Evolutionary conservation across 1,284 basidiomycete genomes (phyloP).

Genomic region (Puccinia novopanici): DNA sequence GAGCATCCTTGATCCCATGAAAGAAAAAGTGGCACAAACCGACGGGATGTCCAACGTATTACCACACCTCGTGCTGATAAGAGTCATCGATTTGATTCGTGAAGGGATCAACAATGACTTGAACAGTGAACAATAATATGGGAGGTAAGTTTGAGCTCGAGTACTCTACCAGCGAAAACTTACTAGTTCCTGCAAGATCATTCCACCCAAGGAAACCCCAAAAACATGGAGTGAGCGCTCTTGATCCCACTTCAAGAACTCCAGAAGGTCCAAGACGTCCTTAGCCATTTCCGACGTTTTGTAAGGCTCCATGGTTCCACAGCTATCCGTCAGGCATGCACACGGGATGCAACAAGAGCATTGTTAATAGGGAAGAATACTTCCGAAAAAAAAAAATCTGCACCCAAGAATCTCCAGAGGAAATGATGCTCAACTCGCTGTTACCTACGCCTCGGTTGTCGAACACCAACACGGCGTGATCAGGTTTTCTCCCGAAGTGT

Average conservation of each 20-base stretch:
- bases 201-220: conserved; percentile 79
- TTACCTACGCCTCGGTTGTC: conserved; percentile 86
- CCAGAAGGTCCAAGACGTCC: conserved; percentile 70
- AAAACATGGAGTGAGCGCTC: conserved; percentile 70
- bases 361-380: neutral
- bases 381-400: neutral
- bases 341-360: too few relatives aligned
- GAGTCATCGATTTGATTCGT: conserved; percentile 30
- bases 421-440: conserved; percentile 46
- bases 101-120: conserved; percentile 26
- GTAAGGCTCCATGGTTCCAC: conserved; percentile 42
- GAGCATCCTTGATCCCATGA: too few relatives aligned
- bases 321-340: neutral
- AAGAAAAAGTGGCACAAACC: conserved; percentile 11
- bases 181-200: conserved; percentile 66
- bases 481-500: conserved; percentile 56
- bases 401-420: neutral
- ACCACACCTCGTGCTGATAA: conserved; percentile 29
- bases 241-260: conserved; percentile 70
- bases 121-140: neutral
- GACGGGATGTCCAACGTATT: conserved; percentile 15
- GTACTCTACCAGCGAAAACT: neutral
- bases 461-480: conserved; percentile 71
- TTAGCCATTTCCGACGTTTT: conserved; percentile 77
- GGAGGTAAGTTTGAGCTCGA: neutral